phyloP scores from a whole-genome alignment of 192 early-diverging fungal species.

The Podila epicladia region DNA sequence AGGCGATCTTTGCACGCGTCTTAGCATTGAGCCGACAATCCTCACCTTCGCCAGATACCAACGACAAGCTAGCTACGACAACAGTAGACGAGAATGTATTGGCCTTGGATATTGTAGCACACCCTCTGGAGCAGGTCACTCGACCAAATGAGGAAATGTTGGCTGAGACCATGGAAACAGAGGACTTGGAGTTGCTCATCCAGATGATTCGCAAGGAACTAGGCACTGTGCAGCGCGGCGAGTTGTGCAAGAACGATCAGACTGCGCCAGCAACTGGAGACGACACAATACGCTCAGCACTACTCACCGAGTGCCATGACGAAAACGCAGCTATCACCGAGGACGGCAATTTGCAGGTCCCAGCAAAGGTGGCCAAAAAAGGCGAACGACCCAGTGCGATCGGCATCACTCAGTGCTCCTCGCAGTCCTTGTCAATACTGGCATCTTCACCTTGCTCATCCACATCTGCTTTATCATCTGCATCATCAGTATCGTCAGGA shows the following conservation, averaged over 20 bases:
- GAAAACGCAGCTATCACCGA: neutral
- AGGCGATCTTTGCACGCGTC: neutral
- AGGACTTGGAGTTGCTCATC: slow-evolving; percentile 10
- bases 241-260: neutral
- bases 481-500: slow-evolving; percentile 6
- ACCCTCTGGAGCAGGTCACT: neutral
- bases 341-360: neutral
- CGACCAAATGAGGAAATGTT: neutral
- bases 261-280: neutral
- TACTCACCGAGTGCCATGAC: too few species aligned
- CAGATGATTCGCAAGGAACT: slow-evolving; percentile 19
- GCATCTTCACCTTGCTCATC: slow-evolving; percentile 1
- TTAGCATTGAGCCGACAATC: neutral
- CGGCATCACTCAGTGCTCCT: neutral
- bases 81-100: slow-evolving; percentile 7
- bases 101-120: slow-evolving; percentile 15
- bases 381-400: neutral
- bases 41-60: neutral
- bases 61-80: neutral
- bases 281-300: too few species aligned
- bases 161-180: neutral
- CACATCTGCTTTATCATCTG: neutral
- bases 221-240: neutral
- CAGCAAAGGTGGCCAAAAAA: too few species aligned
- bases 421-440: neutral